Percentiles rank a stretch among this genome's conserved stretches.
phyloP scores from a whole-genome alignment of 805 yeast genomes.

The Naumovozyma dairenensis region DNA sequence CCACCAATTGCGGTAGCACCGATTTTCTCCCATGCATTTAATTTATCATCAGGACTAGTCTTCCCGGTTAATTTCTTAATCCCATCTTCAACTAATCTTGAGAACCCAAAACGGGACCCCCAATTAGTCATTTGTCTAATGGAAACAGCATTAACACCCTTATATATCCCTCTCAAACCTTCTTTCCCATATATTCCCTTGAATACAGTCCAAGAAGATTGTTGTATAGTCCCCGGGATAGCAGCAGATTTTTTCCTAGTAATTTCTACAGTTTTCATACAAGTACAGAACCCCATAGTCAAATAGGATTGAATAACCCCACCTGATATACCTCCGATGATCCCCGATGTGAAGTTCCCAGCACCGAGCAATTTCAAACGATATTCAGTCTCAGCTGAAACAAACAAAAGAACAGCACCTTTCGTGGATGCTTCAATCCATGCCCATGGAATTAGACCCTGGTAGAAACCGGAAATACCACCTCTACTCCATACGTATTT shows the following conservation, averaged over 20 bases:
- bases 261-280: conserved; percentile 98
- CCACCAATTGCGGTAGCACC: conserved; percentile 88
- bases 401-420: conserved; percentile 91
- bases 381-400: conserved; percentile 86
- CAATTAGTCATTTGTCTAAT: conserved; percentile 97
- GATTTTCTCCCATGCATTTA: conserved; percentile 72
- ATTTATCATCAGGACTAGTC: conserved; percentile 42
- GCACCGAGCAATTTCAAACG: conserved; percentile 54
- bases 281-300: conserved; percentile 96
- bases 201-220: conserved; percentile 78
- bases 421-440: conserved; percentile 99
- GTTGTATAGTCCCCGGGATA: conserved; percentile 54
- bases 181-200: conserved; percentile 73
- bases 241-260: conserved; percentile 75
- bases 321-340: conserved; percentile 91
- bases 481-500: conserved; percentile 86
- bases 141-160: conserved; percentile 98
- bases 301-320: conserved; percentile 95
- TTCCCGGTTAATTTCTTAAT: conserved; percentile 60
- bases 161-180: conserved; percentile 90
- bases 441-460: conserved; percentile 98
- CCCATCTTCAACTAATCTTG: conserved; percentile 81
- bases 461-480: conserved; percentile 86
- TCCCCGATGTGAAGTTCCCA: conserved; percentile 72
- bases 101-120: conserved; percentile 94